Percentiles rank a stretch among this genome's conserved stretches.
These are phyloP conservation scores for Talaromyces stipitatus DNA, from an alignment of 495 filamentous ascomycete genomes.

Conservation along the genomic window DNA sequence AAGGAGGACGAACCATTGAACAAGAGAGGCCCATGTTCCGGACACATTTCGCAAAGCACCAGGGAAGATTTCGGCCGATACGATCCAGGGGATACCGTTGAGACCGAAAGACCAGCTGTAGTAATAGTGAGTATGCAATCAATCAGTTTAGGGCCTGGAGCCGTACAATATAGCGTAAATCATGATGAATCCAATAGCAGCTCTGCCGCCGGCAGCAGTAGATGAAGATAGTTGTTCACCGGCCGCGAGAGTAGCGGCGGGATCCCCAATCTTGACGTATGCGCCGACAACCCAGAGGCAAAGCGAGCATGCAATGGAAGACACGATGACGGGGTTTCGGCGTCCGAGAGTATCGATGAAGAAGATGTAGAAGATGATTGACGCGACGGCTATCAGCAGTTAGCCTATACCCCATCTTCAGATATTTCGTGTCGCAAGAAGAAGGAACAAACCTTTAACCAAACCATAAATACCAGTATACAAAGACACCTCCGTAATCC, in stretches of 20 bases:
- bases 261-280: slow-evolving; percentile 47
- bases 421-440: no score
- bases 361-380: slow-evolving; percentile 49
- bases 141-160: no score
- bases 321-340: slow-evolving; percentile 54
- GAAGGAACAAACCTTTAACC: no score
- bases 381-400: no score
- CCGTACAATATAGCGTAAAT: slow-evolving; percentile 26
- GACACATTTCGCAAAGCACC: slow-evolving; percentile 15
- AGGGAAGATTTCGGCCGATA: slow-evolving; percentile 23
- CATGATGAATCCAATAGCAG: slow-evolving; percentile 31
- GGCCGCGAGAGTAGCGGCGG: slow-evolving; percentile 12
- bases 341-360: slow-evolving; percentile 56
- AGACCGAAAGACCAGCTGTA: slow-evolving; percentile 25
- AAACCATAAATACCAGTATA: slow-evolving; percentile 33
- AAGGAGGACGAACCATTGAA: slow-evolving; percentile 9
- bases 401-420: no score
- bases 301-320: slow-evolving; percentile 51
- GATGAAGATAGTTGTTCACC: slow-evolving; percentile 10
- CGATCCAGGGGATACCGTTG: slow-evolving; percentile 22
- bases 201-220: slow-evolving; percentile 23
- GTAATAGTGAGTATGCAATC: no score
- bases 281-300: slow-evolving; percentile 60
- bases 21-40: slow-evolving; percentile 14
- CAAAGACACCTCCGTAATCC: slow-evolving; percentile 24